Conservation (phyloP, 2,329 filamentous ascomycete species). For the Calonectria hongkongensis region DNA sequence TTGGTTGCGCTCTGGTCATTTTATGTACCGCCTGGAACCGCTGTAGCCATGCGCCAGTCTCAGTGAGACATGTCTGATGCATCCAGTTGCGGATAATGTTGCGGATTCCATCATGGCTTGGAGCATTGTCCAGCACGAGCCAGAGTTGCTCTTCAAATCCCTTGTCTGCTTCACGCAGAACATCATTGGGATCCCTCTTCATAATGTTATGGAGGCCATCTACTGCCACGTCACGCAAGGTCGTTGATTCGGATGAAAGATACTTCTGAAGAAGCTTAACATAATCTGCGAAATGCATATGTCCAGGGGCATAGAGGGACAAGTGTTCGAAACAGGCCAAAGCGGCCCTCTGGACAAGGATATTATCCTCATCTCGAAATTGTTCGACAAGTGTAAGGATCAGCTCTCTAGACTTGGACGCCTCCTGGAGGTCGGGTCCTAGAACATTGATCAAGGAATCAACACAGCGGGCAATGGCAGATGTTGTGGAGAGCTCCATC, state of each 20-base stretch:
- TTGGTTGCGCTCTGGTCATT: slow-evolving; percentile 84
- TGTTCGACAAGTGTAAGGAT: slow-evolving; percentile 90
- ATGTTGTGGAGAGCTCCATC: slow-evolving; percentile 86
- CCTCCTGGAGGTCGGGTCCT: slow-evolving; percentile 94
- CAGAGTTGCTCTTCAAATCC: slow-evolving; percentile 94
- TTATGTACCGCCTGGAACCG: slow-evolving; percentile 92
- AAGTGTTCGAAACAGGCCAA: slow-evolving; percentile 92
- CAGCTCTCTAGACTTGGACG: slow-evolving; percentile 92
- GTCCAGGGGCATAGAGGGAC: slow-evolving; percentile 90
- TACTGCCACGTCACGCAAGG: slow-evolving; percentile 86
- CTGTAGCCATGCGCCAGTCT: slow-evolving; percentile 90
- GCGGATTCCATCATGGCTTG: slow-evolving; percentile 85
- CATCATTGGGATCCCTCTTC: slow-evolving; percentile 91
- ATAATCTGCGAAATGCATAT: slow-evolving; percentile 89
- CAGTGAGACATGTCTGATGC: slow-evolving; percentile 87
- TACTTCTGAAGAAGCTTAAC: slow-evolving; percentile 88
- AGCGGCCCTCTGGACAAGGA: slow-evolving; percentile 83
- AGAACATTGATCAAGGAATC: slow-evolving; percentile 98
- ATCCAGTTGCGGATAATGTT: slow-evolving; percentile 96
- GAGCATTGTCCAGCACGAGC: slow-evolving; percentile 87
- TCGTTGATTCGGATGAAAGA: slow-evolving; percentile 79
- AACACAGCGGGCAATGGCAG: slow-evolving; percentile 89
- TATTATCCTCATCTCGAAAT: slow-evolving; percentile 84
- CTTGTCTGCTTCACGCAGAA: slow-evolving; percentile 83
- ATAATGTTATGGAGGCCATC: slow-evolving; percentile 95